A percentile compares a stretch with the other conserved stretches of the same genome.
Evolutionary conservation across 306 rosid genomes (phyloP).

Genomic region (Prunus persica): Prunus_persica_NCBIv2 NC_034011.1:25359501-25360000

Average conservation of each 20-base stretch:
- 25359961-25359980: slow-evolving; percentile 35
- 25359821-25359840: not conserved
- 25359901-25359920: slow-evolving; percentile 20
- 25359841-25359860: slow-evolving; percentile 1
- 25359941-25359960: slow-evolving; percentile 24
- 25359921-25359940: slow-evolving; percentile 23
- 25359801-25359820: too few relatives aligned
- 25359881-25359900: not conserved
- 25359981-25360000: slow-evolving; percentile 31
- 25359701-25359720: not conserved
- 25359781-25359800: too few relatives aligned
- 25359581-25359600: not conserved
- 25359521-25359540: slow-evolving; percentile 38
- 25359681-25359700: not conserved
- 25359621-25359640: slow-evolving; percentile 20
- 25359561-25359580: slow-evolving; percentile 59
- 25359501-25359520: slow-evolving; percentile 28
- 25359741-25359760: too few relatives aligned
- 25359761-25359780: too few relatives aligned
- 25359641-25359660: slow-evolving; percentile 35
- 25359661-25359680: slow-evolving; percentile 2
- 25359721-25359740: not conserved
- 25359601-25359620: slow-evolving; percentile 3
- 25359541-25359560: slow-evolving; percentile 52
- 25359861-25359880: not conserved